These are phyloP conservation scores for Fusarium decemcellulare DNA, from an alignment of 2,329 filamentous ascomycete genomes.

Conservation along the genomic window DNA sequence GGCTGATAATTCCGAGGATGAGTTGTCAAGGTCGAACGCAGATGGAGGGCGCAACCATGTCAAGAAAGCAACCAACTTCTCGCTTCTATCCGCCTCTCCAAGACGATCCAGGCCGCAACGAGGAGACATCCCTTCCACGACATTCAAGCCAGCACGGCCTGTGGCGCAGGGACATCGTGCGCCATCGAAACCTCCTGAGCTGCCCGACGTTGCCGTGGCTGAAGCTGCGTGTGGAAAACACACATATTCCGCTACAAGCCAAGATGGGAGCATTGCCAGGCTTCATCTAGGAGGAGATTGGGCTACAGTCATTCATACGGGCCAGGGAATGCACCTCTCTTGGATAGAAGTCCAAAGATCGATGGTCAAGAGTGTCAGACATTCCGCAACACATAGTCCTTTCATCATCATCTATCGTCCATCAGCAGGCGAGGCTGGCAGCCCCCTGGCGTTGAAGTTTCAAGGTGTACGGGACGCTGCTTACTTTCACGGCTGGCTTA, in stretches of 20 bases:
- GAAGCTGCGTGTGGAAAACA: slow-evolving; percentile 45
- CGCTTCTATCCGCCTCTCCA: slow-evolving; percentile 20
- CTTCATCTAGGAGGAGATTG: slow-evolving; percentile 16
- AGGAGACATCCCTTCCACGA: slow-evolving; percentile 48
- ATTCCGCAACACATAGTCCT: slow-evolving; percentile 30
- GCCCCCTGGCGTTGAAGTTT: slow-evolving; percentile 43
- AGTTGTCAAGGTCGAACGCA: slow-evolving; percentile 38
- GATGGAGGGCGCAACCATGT: slow-evolving; percentile 1
- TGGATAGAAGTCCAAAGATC: slow-evolving; percentile 43
- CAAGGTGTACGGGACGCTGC: slow-evolving; percentile 13
- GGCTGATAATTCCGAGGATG: slow-evolving; percentile 46
- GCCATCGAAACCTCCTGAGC: not conserved
- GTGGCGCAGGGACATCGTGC: not conserved
- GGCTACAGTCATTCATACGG: slow-evolving; percentile 13
- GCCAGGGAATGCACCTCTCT: not conserved
- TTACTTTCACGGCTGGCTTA: slow-evolving; percentile 36
- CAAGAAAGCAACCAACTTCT: slow-evolving; percentile 33
- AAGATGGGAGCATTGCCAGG: not conserved
- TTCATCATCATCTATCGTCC: slow-evolving; percentile 45
- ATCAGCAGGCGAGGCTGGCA: not conserved
- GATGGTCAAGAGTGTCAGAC: slow-evolving; percentile 29
- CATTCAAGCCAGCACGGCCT: slow-evolving; percentile 18
- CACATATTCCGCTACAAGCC: not conserved
- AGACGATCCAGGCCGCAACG: slow-evolving; percentile 20
- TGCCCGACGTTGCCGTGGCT: slow-evolving; percentile 24